Base-by-base conservation (phyloP, 805 yeast genomes). In the Yarrowia sp. region DNA sequence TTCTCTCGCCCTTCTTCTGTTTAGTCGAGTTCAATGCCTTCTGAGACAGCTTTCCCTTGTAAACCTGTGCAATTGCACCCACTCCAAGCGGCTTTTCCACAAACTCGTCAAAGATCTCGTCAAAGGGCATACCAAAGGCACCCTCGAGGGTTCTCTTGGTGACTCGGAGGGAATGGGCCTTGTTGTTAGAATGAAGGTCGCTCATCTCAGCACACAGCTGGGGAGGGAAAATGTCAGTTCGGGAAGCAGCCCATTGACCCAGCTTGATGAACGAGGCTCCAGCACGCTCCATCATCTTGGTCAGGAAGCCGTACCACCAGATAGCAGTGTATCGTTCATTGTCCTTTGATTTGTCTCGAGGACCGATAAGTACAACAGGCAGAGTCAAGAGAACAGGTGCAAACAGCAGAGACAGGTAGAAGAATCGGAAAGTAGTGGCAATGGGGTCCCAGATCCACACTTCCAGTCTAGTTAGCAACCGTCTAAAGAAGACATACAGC, bases 221-320 rank as follows among this genome's bases (percentile, higher is more conserved):
- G 58, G 79, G 81, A 3, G 97, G 89, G 79, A 95, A 94, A 42
- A 95, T 89, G 78, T 95, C 99, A 0, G 97, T 91, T 77, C 99
- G 85, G 11, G 97, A 90, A 2, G 98, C 98, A 0, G 99, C 99
- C 99, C 99, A 95, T 80, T 95, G 99, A 3, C 98, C 99, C 69
- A 95, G 83, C 77, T 81, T 81, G 69, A 82, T 80, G 72, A 81
- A 95, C 3, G 97, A 89, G 2, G 98, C 97, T 0, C 99, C 99
- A 0, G 97, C 97, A 16, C 81, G 71, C 77, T 94, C 97, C 69
- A 95, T 86, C 0, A 89, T 80, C 76, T 84, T 77, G 61, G 91
- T 82, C 22, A 94, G 79, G 58, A 86, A 78, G 67, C 79, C 78
- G 77, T 85, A 93, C 97, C 98, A 94, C 22, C 86, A 49, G 19